Conservation (phyloP, 495 filamentous ascomycete genomes). For the Margaritispora aquatica region DNA sequence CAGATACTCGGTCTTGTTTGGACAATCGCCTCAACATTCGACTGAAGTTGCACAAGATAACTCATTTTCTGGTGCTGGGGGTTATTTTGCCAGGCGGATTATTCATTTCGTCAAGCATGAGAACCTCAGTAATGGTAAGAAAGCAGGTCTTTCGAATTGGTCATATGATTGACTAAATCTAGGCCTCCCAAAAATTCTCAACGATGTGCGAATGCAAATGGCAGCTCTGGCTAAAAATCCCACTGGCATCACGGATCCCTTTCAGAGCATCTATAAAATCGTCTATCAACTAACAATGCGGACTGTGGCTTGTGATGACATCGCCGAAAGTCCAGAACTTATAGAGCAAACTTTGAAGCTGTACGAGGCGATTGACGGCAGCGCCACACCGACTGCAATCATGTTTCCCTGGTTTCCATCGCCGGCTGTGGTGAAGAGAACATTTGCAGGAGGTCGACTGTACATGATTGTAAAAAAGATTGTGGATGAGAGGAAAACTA, state of each 20-base stretch:
- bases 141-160: not conserved
- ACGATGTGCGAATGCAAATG: slow-evolving; percentile 20
- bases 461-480: slow-evolving; percentile 34
- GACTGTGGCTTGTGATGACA: slow-evolving; percentile 34
- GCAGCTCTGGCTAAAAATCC: slow-evolving; percentile 12
- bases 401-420: slow-evolving; percentile 40
- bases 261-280: slow-evolving; percentile 33
- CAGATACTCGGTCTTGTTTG: slow-evolving; percentile 27
- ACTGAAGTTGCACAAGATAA: not conserved
- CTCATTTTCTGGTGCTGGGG: not conserved
- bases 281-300: slow-evolving; percentile 36
- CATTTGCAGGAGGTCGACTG: slow-evolving; percentile 30
- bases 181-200: not conserved
- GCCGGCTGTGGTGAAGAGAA: slow-evolving; percentile 21
- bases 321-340: slow-evolving; percentile 32
- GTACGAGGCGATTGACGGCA: slow-evolving; percentile 31
- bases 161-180: not conserved
- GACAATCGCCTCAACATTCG: slow-evolving; percentile 14
- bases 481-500: slow-evolving; percentile 32
- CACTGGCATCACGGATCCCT: slow-evolving; percentile 32
- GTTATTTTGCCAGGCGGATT: slow-evolving; percentile 17
- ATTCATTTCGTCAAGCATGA: slow-evolving; percentile 25
- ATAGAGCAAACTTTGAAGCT: slow-evolving; percentile 27
- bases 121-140: slow-evolving; percentile 16
- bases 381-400: slow-evolving; percentile 26